Percentiles rank a stretch among this genome's conserved stretches.
Evolutionary conservation across 1,284 basidiomycete species (phyloP).

Genomic region (Wallemia ichthyophaga): DNA sequence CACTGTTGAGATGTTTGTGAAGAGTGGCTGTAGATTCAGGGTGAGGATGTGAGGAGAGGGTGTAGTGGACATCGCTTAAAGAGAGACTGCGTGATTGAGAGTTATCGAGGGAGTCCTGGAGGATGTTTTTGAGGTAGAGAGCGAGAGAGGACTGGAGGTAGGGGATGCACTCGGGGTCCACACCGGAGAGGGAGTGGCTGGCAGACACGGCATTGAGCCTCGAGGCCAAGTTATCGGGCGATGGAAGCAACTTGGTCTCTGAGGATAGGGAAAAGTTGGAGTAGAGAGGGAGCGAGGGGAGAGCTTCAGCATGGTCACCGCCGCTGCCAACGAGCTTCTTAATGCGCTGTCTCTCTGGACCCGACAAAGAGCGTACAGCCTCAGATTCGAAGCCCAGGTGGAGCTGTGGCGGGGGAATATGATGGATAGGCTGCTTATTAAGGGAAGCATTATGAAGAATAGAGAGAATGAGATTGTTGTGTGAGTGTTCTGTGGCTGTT

Average conservation of each 20-base stretch:
- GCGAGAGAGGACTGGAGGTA: neutral
- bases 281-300: neutral
- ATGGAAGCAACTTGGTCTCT: neutral
- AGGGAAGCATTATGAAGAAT: neutral
- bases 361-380: neutral
- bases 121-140: neutral
- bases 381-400: neutral
- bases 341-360: neutral
- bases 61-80: too few species aligned
- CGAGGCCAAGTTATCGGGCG: neutral
- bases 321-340: neutral
- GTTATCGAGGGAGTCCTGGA: neutral
- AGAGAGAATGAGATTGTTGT: neutral
- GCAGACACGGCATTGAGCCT: neutral
- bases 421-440: neutral
- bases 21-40: too few species aligned
- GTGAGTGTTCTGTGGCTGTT: neutral
- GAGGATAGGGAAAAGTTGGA: neutral
- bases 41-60: too few species aligned
- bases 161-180: neutral
- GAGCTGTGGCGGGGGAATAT: neutral
- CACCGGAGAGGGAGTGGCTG: neutral
- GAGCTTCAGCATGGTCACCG: neutral
- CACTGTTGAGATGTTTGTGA: too few species aligned
- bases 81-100: too few species aligned